Base-by-base conservation (phyloP, 2,329 filamentous ascomycete genomes). In the Penicillium sp. region DNA sequence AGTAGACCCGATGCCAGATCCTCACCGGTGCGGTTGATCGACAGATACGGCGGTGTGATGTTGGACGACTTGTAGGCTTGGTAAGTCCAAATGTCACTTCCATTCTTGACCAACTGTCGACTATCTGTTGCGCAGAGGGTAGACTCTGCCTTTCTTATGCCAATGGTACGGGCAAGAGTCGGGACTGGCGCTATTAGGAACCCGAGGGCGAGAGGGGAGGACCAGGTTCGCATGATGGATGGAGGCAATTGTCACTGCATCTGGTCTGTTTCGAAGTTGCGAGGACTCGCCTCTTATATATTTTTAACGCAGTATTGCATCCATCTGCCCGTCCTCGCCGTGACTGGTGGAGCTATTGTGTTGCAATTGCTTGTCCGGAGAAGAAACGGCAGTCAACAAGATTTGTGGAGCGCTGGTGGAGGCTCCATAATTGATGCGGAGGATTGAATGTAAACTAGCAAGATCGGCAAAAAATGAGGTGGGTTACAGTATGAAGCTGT, bases 1-100 rank as follows among this genome's bases (percentile, higher is more conserved):
- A 55, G 47, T 26, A 51, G 26, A 11, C 53, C 53, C 11, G 42
- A 35, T 33, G 53, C 53, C 27, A 55, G 33, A 40, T 55, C 31
- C 25, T 46, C 47, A 9, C 53, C 43, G 3, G 47, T 55, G n/a
- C 41, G 41, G 31, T 55, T 55, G 22, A 55, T 55, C 4, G 29
- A 15, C 12, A 55, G 31, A 4, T 48, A 51, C 11, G 53, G 53
- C 11, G 53, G 53, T 20, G 47, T 55, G 22, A 51, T 33, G 22
- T 51, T 51, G 31, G 53, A 51, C 2, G 53, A 55, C 42, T 41
- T 26, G 37, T 51, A 55, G 9, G 41, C 20, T 15, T 51, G 53
- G 47, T 48, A 55, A 22, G 47, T 48, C 53, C 53, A 55, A 23
- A 47, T 42, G 8, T 31, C 31, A 25, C 41, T 47, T 35, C 25